Evolutionary conservation across 192 early-diverging fungal species (phyloP).

Genomic region (Piromyces sp.): DNA sequence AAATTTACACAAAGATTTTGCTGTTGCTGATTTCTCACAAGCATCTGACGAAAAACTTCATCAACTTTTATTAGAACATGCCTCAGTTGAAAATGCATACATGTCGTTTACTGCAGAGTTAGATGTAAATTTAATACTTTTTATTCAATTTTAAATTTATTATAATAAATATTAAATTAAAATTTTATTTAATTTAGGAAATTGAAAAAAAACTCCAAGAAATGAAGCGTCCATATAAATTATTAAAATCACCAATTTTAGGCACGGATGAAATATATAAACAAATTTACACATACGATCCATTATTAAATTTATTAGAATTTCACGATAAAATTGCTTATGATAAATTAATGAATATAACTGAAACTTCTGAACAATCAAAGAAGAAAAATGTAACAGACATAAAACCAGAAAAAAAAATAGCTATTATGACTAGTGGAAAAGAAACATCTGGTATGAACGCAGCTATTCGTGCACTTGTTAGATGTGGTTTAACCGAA

Average conservation of each 20-base stretch:
- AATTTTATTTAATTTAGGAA: background rate
- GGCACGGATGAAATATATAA: background rate
- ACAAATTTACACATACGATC: background rate
- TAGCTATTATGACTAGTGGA: background rate
- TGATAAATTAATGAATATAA: background rate
- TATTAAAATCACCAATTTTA: background rate
- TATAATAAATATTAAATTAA: too few species aligned
- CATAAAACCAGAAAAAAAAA: background rate
- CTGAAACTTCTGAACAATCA: background rate
- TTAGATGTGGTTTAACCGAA: background rate
- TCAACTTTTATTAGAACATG: background rate
- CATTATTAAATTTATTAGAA: background rate
- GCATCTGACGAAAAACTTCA: background rate
- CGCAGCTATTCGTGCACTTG: background rate
- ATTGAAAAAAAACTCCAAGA: background rate
- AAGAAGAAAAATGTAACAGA: background rate
- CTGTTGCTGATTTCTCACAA: background rate
- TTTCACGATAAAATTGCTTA: background rate
- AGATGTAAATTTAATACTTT: background rate
- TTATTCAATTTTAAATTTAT: too few species aligned
- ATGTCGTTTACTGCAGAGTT: background rate
- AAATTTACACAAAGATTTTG: background rate
- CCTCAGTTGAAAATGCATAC: background rate
- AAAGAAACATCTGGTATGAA: background rate
- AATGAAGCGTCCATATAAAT: background rate